Evolutionary conservation across 495 filamentous ascomycete species (phyloP), one percentile per base, ranked within the genome.

Genomic region (Chaetomium fimeti): DNA sequence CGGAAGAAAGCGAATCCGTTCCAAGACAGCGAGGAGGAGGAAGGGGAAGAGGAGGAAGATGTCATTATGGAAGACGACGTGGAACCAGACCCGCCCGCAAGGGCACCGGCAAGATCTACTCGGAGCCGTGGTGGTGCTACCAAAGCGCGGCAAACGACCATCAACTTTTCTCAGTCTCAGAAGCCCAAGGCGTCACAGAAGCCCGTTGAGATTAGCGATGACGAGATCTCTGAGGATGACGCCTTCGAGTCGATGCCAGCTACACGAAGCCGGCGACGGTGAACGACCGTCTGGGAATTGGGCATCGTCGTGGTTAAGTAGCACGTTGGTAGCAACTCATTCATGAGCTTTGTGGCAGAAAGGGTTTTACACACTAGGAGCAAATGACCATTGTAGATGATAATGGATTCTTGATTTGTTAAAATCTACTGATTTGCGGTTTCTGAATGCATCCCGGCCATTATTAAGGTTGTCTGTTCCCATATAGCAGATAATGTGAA

Each of bases 181-280:
- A 81, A 79, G 53, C 75, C 80, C 16, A 78, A 72, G 68, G 76
- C 72, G 70, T 49, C 71, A 49, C 74, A 76, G 74, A 77, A 77
- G 75, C 77, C 70, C 60, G 74, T 75, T 71, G 81, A 88, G 67
- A 83, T 89, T 62, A 86, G 91, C 64, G 89, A 90, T 66, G 90
- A 92, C 68, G 89, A 89, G 62, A 91, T 91, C 6, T 87, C 84
- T 1, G 88, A 89, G 45, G 85, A 86, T 61, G 92, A 96, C 78
- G 91, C 89, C 1, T 94, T 95, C 77, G 91, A 94, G 74, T 69
- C 76, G 13, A 76, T 78, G 60, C 80, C 80, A 2, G 57, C 72
- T 8, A 73, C 74, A 29, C 71, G 76, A 61, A 69, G 54, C 20
- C 65, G 64, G 18, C 67, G 70, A 1, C 43, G 65, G 0, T 71